Evolutionary conservation across 1,284 basidiomycete genomes (phyloP).

Genomic region (Ceratobasidium sp.): DNA sequence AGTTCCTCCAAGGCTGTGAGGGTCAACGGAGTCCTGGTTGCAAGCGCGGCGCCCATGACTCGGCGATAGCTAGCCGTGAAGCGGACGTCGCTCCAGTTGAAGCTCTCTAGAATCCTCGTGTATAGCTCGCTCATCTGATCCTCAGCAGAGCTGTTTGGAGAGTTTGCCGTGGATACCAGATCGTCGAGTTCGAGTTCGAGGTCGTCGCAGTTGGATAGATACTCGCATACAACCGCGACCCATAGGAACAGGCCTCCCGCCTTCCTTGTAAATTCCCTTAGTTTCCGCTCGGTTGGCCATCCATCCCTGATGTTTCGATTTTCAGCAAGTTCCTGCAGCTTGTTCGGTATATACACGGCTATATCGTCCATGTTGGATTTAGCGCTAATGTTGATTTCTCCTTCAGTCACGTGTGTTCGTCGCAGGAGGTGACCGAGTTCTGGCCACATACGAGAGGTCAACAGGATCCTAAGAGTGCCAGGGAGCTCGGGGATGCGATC

Average conservation of each 20-base stretch:
- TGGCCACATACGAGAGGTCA: slow-evolving; percentile 28
- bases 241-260: slow-evolving; percentile 53
- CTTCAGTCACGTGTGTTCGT: neutral
- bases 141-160: slow-evolving; percentile 30
- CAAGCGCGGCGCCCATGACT: slow-evolving; percentile 53
- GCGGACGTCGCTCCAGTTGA: slow-evolving; percentile 51
- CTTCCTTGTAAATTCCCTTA: slow-evolving; percentile 37
- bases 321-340: neutral
- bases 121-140: slow-evolving; percentile 52
- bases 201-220: slow-evolving; percentile 42
- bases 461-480: neutral
- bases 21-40: slow-evolving; percentile 26
- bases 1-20: neutral
- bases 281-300: slow-evolving; percentile 47
- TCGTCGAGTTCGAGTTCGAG: slow-evolving; percentile 48
- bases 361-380: slow-evolving; percentile 15
- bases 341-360: neutral
- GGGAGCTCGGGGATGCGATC: slow-evolving; percentile 16
- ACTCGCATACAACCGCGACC: slow-evolving; percentile 51
- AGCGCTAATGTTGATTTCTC: neutral
- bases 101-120: slow-evolving; percentile 50
- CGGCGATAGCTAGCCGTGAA: slow-evolving; percentile 51
- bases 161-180: slow-evolving; percentile 12
- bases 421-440: neutral
- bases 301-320: slow-evolving; percentile 24